Evolutionary conservation across 371 early-diverging fungal genomes (phyloP).

Genomic region (Mortierella sp.): DNA sequence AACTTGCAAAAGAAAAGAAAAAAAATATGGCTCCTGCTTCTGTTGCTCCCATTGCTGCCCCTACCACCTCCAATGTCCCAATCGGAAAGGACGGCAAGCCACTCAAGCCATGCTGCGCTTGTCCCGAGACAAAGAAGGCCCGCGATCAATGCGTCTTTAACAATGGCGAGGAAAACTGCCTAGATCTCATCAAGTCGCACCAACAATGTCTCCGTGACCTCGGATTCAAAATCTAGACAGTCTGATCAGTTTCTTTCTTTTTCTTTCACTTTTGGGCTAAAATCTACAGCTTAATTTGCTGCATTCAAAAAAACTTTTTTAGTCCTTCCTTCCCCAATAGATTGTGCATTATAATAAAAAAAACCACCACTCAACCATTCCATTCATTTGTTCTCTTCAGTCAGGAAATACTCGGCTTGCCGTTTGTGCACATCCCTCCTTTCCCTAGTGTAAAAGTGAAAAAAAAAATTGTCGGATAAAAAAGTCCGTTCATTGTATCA

Average conservation of each 20-base stretch:
- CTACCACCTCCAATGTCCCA: constrained; percentile 31
- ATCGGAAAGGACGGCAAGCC: constrained; percentile 69
- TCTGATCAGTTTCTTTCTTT: background rate
- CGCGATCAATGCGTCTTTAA: constrained; percentile 92
- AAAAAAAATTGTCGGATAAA: background rate
- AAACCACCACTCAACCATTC: background rate
- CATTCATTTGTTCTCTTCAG: background rate
- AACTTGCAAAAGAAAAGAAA: background rate
- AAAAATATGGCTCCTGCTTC: background rate
- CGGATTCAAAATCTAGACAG: constrained; percentile 90
- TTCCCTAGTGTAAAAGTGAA: background rate
- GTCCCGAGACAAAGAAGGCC: constrained; percentile 93
- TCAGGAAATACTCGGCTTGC: too few relatives aligned
- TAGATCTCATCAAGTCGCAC: constrained; percentile 90
- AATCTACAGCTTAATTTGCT: background rate
- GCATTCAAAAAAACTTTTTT: background rate
- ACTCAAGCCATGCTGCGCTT: constrained; percentile 96
- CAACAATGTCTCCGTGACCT: constrained; percentile 90
- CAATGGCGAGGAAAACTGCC: constrained; percentile 91
- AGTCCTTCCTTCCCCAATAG: background rate
- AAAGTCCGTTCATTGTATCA: background rate
- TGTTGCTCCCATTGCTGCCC: background rate
- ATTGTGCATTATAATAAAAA: background rate
- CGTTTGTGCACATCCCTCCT: background rate
- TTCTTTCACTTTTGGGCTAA: background rate